These are phyloP conservation scores for Ophiostoma perfectum DNA, from an alignment of 2,329 filamentous ascomycete species.

Conservation along the genomic window DNA sequence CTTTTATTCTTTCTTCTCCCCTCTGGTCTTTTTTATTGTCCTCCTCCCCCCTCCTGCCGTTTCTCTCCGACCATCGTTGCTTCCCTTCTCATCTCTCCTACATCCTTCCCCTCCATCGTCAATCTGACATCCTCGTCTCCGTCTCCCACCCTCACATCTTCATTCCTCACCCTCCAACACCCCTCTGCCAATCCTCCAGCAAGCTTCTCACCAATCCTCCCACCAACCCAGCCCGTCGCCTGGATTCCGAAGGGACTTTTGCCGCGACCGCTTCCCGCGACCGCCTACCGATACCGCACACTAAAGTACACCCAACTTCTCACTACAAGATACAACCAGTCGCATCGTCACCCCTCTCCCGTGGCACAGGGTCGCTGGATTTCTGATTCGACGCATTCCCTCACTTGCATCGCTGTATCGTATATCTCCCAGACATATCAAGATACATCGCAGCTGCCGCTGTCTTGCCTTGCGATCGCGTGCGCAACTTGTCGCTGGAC, in stretches of 20 bases:
- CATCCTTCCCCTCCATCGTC: constrained; percentile 6
- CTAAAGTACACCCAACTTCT: not conserved
- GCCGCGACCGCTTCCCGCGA: not conserved
- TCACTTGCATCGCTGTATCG: not conserved
- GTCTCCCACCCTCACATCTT: not conserved
- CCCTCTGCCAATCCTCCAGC: not conserved
- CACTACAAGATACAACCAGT: not conserved
- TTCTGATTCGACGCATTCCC: no score
- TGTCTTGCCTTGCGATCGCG: constrained; percentile 15
- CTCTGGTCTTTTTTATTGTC: constrained; percentile 7
- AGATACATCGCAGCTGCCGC: not conserved
- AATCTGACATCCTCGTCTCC: not conserved
- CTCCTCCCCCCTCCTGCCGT: constrained; percentile 15
- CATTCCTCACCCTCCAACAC: not conserved
- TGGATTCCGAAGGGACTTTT: not conserved
- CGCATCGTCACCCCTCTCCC: not conserved
- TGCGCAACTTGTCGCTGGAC: constrained; percentile 18
- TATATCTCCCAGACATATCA: not conserved
- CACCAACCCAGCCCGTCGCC: not conserved
- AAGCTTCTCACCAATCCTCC: not conserved
- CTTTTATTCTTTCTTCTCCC: constrained; percentile 3
- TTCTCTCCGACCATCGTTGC: constrained; percentile 5
- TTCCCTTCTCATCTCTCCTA: constrained; percentile 12
- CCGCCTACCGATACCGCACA: not conserved
- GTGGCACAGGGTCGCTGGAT: not conserved